These are phyloP conservation scores for Alternaria sp. DNA, from an alignment of 2,329 filamentous ascomycete genomes.

Conservation along the genomic window DNA sequence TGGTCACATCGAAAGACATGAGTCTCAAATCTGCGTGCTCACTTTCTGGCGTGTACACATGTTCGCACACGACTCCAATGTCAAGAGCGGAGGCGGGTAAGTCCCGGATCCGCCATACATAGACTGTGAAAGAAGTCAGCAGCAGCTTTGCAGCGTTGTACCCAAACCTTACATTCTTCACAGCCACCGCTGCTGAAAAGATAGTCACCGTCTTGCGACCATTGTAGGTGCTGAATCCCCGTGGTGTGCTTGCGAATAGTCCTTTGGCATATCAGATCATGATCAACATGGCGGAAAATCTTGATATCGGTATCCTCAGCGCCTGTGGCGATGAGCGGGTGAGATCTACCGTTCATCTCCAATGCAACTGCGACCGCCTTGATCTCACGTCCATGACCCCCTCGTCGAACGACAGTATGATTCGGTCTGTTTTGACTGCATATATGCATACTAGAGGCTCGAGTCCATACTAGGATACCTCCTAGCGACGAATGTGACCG, in stretches of 20 bases:
- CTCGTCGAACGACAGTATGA: slow-evolving; percentile 64
- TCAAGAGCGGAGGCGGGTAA: slow-evolving; percentile 57
- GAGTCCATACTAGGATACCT: slow-evolving; percentile 75
- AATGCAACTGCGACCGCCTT: slow-evolving; percentile 63
- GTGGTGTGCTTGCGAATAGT: slow-evolving; percentile 79
- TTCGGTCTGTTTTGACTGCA: slow-evolving; percentile 47
- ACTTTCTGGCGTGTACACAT: slow-evolving; percentile 56
- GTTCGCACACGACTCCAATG: slow-evolving; percentile 61
- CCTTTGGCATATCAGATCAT: slow-evolving; percentile 59
- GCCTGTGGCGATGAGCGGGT: slow-evolving; percentile 66
- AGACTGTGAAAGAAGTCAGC: slow-evolving; percentile 59
- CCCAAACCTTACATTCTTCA: slow-evolving; percentile 65
- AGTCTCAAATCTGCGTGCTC: slow-evolving; percentile 75
- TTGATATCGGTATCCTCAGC: slow-evolving; percentile 77
- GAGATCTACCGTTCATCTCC: background rate
- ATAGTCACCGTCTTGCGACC: slow-evolving; percentile 69
- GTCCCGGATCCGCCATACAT: slow-evolving; percentile 73
- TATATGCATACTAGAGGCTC: slow-evolving; percentile 64
- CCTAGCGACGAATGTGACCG: slow-evolving; percentile 35
- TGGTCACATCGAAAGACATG: slow-evolving; percentile 72
- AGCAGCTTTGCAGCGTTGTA: background rate
- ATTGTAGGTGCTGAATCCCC: slow-evolving; percentile 81
- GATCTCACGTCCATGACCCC: slow-evolving; percentile 88
- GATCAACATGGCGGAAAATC: slow-evolving; percentile 63
- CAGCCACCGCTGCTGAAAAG: slow-evolving; percentile 86